Base-by-base conservation (phyloP, 2,329 filamentous ascomycete species). In the Microcyclosporella mali region DNA sequence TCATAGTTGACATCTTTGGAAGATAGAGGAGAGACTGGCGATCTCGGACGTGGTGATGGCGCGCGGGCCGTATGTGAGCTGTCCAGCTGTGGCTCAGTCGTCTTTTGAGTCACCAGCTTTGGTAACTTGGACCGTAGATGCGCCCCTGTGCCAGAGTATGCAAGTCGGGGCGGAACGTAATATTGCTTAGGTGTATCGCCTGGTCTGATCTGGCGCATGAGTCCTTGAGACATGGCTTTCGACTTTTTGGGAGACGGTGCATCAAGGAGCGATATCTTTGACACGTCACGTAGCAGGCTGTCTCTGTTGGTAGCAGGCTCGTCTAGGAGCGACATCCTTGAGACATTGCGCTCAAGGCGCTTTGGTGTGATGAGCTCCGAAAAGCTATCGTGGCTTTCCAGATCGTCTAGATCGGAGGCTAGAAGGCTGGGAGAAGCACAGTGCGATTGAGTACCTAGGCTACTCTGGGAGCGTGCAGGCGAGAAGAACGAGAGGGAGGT, bases 311-410 rank as follows among this genome's bases (percentile, higher is more conserved):
- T 9, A 9, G 9, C 9, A 25, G 21, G 21, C 21, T 25, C 21
- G 4, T 46, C 45, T 14, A 53, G 15, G 7, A 52, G 41, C 1
- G 44, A 49, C 45, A 52, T 52, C 31, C 49, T 43, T 15, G 51
- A 53, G 25, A 32, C 39, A 14, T 50, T 42, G 31, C 47, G 51
- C 30, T 43, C 35, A 3, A 49, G 12, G 8, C 33, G 33, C 6
- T 19, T 36, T 3, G 58, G 58, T n/a, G 56, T 59, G 38, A 53
- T 43, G 28, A 59, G 49, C 18, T 58, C 47, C 21, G 54, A 49
- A 41, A 58, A 59, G 49, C 52, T 57, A n/a, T 52, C 42, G 27
- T 60, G 50, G 41, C 55, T 58, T n/a, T 57, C 56, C 8, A 54
- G 40, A 37, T 60, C 57, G 8, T 50, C 51, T 4, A 43, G 14